These are phyloP conservation scores for Elongisporangium senticosum DNA, from an alignment of 352 stramenopile species.

Conservation along the genomic window DNA sequence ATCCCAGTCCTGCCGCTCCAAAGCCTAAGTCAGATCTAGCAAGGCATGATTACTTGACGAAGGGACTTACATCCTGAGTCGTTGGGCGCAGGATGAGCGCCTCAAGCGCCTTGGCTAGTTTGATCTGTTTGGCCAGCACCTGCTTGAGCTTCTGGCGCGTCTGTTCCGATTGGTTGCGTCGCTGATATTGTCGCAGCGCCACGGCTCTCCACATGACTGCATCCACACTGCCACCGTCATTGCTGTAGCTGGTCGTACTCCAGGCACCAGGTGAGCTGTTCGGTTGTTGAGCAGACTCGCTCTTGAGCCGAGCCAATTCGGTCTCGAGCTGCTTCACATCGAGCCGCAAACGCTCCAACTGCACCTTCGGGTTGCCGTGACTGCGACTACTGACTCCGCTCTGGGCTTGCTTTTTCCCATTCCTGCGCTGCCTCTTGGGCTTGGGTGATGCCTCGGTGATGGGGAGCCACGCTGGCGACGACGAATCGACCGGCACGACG, in stretches of 20 bases:
- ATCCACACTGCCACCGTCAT: not conserved
- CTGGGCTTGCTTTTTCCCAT: not conserved
- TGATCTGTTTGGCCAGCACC: not conserved
- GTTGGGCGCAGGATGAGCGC: not conserved
- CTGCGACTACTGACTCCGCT: not conserved
- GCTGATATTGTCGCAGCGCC: not conserved
- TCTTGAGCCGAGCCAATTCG: not conserved
- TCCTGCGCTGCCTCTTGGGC: not conserved
- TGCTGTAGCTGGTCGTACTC: not conserved
- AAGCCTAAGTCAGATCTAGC: not conserved
- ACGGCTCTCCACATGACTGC: not conserved
- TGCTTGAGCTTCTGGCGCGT: not conserved
- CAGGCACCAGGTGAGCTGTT: not conserved
- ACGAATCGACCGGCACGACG: not conserved
- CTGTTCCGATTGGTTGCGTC: not conserved
- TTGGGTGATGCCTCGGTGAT: not conserved
- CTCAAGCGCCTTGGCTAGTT: not conserved
- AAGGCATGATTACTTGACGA: not conserved
- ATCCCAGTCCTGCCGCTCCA: not conserved
- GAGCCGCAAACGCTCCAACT: not conserved
- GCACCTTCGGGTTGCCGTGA: not conserved
- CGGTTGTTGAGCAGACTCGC: not conserved
- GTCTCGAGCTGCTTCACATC: not conserved
- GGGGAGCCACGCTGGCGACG: not conserved
- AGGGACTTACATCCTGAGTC: not conserved